Evolutionary conservation across 176 grass and related monocot genomes (phyloP).

Genomic region (Eremochloa ophiuroides): DNA sequence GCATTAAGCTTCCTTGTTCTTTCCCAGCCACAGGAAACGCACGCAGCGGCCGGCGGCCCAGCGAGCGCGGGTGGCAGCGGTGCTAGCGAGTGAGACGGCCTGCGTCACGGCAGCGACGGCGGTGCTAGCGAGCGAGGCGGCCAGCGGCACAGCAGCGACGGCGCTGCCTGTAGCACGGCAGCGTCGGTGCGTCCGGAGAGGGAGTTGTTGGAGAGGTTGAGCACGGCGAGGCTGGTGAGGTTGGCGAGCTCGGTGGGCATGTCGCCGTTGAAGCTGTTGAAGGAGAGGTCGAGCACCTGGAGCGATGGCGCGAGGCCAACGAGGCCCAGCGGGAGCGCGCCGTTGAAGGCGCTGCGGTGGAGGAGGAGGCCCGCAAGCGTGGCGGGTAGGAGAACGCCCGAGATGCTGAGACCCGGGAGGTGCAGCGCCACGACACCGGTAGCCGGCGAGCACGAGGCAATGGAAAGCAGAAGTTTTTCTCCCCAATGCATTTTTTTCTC

Average conservation of each 20-base stretch:
- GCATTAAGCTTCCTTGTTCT: too few species aligned
- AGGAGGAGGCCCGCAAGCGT: conserved; percentile 87
- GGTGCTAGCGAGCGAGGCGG: too few species aligned
- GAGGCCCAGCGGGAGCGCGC: conserved; percentile 26
- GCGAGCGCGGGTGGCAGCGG: too few species aligned
- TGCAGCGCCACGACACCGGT: conserved; percentile 59
- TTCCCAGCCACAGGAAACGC: too few species aligned
- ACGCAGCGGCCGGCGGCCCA: too few species aligned
- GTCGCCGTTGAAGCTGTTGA: conserved; percentile 56
- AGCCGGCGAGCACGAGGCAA: too few species aligned
- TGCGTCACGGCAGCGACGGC: too few species aligned
- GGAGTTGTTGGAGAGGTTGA: conserved; percentile 95
- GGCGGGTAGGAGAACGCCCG: conserved; percentile 35
- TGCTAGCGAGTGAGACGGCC: too few species aligned
- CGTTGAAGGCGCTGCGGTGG: conserved; percentile 73
- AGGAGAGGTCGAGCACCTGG: conserved; percentile 79
- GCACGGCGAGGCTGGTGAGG: conserved; percentile 48
- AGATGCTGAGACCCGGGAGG: conserved; percentile 67
- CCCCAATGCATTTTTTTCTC: too few species aligned
- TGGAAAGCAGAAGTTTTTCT: too few species aligned
- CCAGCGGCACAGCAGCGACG: too few species aligned
- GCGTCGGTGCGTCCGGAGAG: conserved; percentile 56
- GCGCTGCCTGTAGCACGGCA: too few species aligned
- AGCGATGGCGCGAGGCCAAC: neutral
- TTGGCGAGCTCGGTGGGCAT: conserved; percentile 42